Percentiles rank a stretch among this genome's conserved stretches.
phyloP scores from a whole-genome alignment of 345 rosid species.

The Turnera subulata region DNA sequence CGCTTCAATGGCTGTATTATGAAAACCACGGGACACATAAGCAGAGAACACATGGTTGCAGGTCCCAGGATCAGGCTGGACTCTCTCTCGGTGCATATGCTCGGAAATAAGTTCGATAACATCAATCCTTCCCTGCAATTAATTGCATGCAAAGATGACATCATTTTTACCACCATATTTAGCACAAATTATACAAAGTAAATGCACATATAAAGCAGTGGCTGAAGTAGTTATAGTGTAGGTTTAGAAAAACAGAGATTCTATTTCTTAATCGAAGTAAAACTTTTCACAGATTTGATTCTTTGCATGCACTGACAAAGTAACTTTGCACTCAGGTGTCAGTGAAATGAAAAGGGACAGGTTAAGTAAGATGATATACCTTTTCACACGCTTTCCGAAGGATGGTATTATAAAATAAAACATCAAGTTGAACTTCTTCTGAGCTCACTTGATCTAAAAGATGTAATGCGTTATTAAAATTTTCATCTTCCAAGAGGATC shows the following conservation, averaged over 20 bases:
- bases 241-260: neutral
- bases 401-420: slow-evolving; percentile 56
- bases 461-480: slow-evolving; percentile 49
- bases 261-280: no score
- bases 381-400: slow-evolving; percentile 44
- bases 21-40: slow-evolving; percentile 39
- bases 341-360: no score
- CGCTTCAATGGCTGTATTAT: slow-evolving; percentile 58
- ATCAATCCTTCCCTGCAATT: slow-evolving; percentile 54
- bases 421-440: slow-evolving; percentile 48
- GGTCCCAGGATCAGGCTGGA: slow-evolving; percentile 70
- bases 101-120: slow-evolving; percentile 55
- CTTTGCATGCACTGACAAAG: neutral
- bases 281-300: no score
- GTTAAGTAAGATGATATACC: slow-evolving; percentile 30
- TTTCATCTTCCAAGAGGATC: slow-evolving; percentile 45
- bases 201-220: neutral
- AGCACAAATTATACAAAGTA: neutral
- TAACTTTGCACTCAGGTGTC: no score
- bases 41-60: slow-evolving; percentile 51
- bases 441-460: slow-evolving; percentile 49
- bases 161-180: neutral
- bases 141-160: neutral
- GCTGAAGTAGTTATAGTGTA: neutral
- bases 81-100: slow-evolving; percentile 50